phyloP scores from a whole-genome alignment of 2,329 filamentous ascomycete species.

The Lithohypha guttulata region DNA sequence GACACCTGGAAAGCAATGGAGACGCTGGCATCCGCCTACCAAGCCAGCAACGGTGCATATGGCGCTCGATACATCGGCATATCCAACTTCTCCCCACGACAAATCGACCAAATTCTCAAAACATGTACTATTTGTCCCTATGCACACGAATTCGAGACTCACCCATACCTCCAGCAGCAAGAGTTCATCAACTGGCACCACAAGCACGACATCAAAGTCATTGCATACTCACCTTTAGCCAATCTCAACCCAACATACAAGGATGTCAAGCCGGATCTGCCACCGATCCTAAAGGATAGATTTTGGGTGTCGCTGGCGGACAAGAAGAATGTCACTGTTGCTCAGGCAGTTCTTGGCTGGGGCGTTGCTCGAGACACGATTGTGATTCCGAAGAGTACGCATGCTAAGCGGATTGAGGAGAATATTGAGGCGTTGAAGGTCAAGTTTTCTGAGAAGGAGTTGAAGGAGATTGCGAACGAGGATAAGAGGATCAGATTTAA shows the following conservation, averaged over 20 bases:
- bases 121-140: constrained; percentile 21
- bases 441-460: constrained; percentile 15
- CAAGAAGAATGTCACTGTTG: constrained; percentile 32
- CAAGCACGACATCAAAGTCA: constrained; percentile 27
- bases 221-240: constrained; percentile 29
- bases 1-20: constrained; percentile 55
- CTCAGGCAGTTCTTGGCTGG: constrained; percentile 41
- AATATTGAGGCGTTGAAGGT: constrained; percentile 30
- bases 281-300: constrained; percentile 32
- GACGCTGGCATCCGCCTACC: constrained; percentile 45
- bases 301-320: constrained; percentile 32
- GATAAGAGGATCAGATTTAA: constrained; percentile 32
- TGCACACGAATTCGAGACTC: constrained; percentile 30
- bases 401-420: constrained; percentile 34
- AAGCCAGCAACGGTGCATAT: constrained; percentile 38
- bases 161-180: constrained; percentile 31
- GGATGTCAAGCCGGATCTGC: constrained; percentile 24
- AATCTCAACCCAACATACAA: constrained; percentile 40
- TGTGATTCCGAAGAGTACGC: constrained; percentile 43
- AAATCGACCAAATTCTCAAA: constrained; percentile 24
- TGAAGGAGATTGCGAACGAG: constrained; percentile 23
- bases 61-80: constrained; percentile 49
- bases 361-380: constrained; percentile 36
- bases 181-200: constrained; percentile 28
- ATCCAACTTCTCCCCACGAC: constrained; percentile 38